Percentiles rank a stretch among this genome's conserved stretches.
Evolutionary conservation across 139 green algal genomes (phyloP).

Genomic region (Deuterostichococcus epilithicus): DNA sequence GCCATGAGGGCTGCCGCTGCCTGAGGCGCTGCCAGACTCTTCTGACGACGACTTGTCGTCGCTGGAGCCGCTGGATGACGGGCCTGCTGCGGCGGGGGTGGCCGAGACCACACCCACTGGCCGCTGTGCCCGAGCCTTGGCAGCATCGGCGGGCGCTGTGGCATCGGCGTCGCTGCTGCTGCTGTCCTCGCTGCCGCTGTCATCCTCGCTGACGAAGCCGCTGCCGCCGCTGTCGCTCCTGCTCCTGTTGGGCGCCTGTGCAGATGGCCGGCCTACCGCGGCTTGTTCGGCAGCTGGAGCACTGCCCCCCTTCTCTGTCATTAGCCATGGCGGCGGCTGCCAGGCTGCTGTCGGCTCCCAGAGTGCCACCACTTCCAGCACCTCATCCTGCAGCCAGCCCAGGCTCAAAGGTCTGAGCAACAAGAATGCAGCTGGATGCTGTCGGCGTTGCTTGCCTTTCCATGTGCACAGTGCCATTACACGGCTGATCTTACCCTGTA

Average conservation of each 20-base stretch:
- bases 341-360: slow-evolving; percentile 20
- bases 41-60: too few relatives aligned
- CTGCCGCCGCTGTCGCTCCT: slow-evolving; percentile 6
- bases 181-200: neutral
- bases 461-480: too few relatives aligned
- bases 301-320: slow-evolving; percentile 1
- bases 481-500: slow-evolving; percentile 13
- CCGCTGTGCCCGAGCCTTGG: too few relatives aligned
- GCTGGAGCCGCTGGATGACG: too few relatives aligned
- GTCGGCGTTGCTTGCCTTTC: too few relatives aligned
- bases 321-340: slow-evolving; percentile 29
- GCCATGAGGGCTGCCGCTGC: neutral
- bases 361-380: slow-evolving; percentile 41
- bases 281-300: too few relatives aligned
- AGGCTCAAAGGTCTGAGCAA: too few relatives aligned
- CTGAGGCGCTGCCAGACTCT: neutral
- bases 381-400: slow-evolving; percentile 49
- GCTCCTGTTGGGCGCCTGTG: neutral
- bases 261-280: too few relatives aligned
- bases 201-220: slow-evolving; percentile 10
- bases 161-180: slow-evolving; percentile 15
- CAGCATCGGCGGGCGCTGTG: neutral
- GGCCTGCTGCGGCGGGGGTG: too few relatives aligned
- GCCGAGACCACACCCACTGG: too few relatives aligned
- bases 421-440: too few relatives aligned